These are phyloP conservation scores for Caulochytrium protostelioides DNA, from an alignment of 371 early-diverging fungal species.

Conservation along the genomic window DNA sequence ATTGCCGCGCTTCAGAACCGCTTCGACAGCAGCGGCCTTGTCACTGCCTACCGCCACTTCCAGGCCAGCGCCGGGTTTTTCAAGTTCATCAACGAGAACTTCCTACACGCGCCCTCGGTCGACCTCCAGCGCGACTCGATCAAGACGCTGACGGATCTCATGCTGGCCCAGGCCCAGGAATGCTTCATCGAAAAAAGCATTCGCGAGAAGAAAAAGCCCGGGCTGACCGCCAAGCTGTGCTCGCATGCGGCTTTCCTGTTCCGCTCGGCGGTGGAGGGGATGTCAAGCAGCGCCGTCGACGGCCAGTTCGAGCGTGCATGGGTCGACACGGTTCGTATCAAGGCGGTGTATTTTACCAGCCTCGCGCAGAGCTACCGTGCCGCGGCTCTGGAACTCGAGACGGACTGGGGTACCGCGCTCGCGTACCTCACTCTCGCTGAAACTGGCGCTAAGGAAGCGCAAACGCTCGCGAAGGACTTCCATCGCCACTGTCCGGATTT, in stretches of 20 bases:
- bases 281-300: constrained; percentile 19
- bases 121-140: constrained; percentile 76
- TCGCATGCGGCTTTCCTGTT: constrained; percentile 64
- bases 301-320: constrained; percentile 18
- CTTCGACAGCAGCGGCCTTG: constrained; percentile 48
- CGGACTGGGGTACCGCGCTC: constrained; percentile 66
- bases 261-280: constrained; percentile 35
- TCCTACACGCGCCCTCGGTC: constrained; percentile 78
- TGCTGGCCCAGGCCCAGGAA: constrained; percentile 90
- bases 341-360: constrained; percentile 64
- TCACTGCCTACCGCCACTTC: constrained; percentile 62
- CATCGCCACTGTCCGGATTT: constrained; percentile 24
- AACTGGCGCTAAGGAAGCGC: constrained; percentile 56
- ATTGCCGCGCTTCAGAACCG: constrained; percentile 46
- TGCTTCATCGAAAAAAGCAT: constrained; percentile 66
- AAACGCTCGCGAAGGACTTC: constrained; percentile 42
- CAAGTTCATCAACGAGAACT: constrained; percentile 85
- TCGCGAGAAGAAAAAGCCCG: constrained; percentile 60
- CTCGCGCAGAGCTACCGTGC: constrained; percentile 63
- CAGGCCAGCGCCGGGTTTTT: constrained; percentile 82
- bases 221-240: constrained; percentile 67
- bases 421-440: constrained; percentile 57
- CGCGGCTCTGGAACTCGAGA: constrained; percentile 45
- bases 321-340: constrained; percentile 33
- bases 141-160: constrained; percentile 52